A percentile compares a stretch with the other conserved stretches of the same genome.
Evolutionary conservation across 306 rosid genomes (phyloP).

Genomic region (Cicer pinnatifidum): DNA sequence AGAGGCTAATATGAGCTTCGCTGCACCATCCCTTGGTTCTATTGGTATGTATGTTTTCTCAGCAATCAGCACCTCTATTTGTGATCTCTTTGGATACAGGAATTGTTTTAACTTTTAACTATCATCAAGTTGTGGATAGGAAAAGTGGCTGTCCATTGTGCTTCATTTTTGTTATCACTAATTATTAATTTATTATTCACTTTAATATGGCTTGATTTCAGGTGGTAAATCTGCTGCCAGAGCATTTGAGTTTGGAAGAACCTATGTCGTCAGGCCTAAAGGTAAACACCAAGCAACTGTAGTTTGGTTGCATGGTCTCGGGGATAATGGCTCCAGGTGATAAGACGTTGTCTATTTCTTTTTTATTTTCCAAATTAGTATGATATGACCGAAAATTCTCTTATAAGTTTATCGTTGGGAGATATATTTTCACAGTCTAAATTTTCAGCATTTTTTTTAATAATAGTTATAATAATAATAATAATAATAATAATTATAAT

Average conservation of each 20-base stretch:
- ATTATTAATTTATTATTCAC: not conserved
- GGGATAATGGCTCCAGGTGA: constrained; percentile 98
- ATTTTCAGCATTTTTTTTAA: not conserved
- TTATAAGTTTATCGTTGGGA: not conserved
- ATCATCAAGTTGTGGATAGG: constrained; percentile 20
- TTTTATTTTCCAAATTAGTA: not conserved
- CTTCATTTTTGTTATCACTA: constrained; percentile 16
- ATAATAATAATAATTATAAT: too few species aligned
- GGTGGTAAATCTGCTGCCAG: constrained; percentile 71
- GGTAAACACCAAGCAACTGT: constrained; percentile 98
- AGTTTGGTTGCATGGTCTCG: constrained; percentile 99
- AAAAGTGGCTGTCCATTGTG: not conserved
- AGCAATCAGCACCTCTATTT: constrained; percentile 9
- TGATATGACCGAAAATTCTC: constrained; percentile 21
- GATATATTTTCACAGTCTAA: constrained; percentile 16
- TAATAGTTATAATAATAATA: too few species aligned
- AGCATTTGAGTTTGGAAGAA: constrained; percentile 85
- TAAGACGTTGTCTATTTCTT: constrained; percentile 41
- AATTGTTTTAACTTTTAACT: constrained; percentile 15
- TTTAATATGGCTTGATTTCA: constrained; percentile 46
- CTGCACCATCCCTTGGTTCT: constrained; percentile 73
- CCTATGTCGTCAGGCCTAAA: constrained; percentile 93
- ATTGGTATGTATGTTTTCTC: constrained; percentile 66
- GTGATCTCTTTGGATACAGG: constrained; percentile 12
- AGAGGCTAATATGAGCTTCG: constrained; percentile 73